Evolutionary conservation across 805 yeast genomes (phyloP).

Genomic region (Starmerella apis): DNA sequence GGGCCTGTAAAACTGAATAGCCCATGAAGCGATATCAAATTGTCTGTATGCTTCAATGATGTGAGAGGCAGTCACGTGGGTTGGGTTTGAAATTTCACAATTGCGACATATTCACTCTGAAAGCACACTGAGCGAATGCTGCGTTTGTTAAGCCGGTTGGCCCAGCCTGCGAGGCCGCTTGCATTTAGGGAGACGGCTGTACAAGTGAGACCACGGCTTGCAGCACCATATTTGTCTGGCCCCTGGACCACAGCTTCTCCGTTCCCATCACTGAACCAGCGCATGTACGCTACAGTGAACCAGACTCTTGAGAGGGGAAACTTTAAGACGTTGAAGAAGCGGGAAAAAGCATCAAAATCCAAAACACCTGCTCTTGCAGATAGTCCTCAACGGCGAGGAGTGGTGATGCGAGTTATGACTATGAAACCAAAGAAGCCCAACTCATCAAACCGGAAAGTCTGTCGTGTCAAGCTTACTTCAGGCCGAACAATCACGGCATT

Average conservation of each 20-base stretch:
- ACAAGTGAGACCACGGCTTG: background rate
- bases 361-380: slow-evolving; percentile 72
- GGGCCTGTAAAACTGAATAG: too few species aligned
- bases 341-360: slow-evolving; percentile 33
- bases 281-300: slow-evolving; percentile 28
- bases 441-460: slow-evolving; percentile 94
- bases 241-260: background rate
- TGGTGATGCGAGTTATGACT: slow-evolving; percentile 85
- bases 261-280: background rate
- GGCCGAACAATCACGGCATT: slow-evolving; percentile 85
- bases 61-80: background rate
- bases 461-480: slow-evolving; percentile 83
- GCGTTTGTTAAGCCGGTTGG: slow-evolving; percentile 1
- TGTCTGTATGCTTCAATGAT: too few species aligned
- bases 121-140: background rate
- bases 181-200: background rate
- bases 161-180: slow-evolving; percentile 1
- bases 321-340: slow-evolving; percentile 30
- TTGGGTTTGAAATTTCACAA: background rate
- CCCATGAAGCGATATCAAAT: too few species aligned
- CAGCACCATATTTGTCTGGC: background rate
- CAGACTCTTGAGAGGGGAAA: slow-evolving; percentile 31
- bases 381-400: slow-evolving; percentile 89
- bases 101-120: background rate
- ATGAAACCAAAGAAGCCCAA: slow-evolving; percentile 97